Evolutionary conservation across 176 grass and related monocot genomes (phyloP).

Genomic region (Calamus simplicifolius): DNA sequence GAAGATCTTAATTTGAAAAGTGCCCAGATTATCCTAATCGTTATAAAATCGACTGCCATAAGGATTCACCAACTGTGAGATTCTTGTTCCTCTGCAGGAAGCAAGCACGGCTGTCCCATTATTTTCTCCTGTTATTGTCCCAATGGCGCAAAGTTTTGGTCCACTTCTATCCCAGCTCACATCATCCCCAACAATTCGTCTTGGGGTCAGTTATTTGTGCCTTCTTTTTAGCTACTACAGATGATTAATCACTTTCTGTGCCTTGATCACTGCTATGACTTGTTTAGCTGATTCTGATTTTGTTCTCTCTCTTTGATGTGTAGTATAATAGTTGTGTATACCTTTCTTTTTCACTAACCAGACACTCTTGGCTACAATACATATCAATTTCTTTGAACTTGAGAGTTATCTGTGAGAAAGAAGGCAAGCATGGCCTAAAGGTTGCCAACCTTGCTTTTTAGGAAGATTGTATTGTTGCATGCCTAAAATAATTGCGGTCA

Average conservation of each 20-base stretch:
- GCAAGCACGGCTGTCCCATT: constrained; percentile 75
- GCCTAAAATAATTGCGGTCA: too few species aligned
- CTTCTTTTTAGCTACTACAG: not conserved
- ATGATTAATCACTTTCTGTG: not conserved
- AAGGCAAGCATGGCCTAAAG: too few species aligned
- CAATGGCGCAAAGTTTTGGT: constrained; percentile 93
- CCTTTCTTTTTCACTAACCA: too few species aligned
- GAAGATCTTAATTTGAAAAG: not conserved
- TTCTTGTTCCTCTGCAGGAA: constrained; percentile 53
- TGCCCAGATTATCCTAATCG: not conserved
- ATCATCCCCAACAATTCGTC: constrained; percentile 67
- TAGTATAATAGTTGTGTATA: too few species aligned
- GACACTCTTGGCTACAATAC: too few species aligned
- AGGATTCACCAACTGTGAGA: not conserved
- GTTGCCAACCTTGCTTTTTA: too few species aligned
- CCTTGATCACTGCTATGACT: not conserved
- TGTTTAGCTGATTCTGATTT: not conserved
- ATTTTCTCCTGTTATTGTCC: constrained; percentile 94
- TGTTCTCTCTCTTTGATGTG: too few species aligned
- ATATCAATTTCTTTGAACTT: too few species aligned
- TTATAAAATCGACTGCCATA: too few species aligned
- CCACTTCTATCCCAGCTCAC: constrained; percentile 79
- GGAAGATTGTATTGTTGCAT: too few species aligned
- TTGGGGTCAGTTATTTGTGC: constrained; percentile 40
- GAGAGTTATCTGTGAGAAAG: too few species aligned